Percentiles rank a stretch among this genome's conserved stretches.
Conservation (phyloP, 2,329 filamentous ascomycete species). For the Teratosphaeria zuluensis region DNA sequence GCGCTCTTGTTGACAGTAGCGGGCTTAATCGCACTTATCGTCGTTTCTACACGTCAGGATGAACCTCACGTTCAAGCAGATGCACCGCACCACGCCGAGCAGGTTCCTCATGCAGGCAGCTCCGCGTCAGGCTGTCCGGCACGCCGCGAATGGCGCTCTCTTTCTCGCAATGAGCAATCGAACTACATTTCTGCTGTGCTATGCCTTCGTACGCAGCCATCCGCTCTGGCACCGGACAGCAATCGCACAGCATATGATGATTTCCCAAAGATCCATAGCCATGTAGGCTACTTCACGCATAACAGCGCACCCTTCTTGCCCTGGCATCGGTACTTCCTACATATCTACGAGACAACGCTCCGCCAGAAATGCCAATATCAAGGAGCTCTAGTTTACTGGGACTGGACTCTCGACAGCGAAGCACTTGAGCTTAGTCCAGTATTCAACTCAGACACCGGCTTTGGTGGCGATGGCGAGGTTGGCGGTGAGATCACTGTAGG, state of each 20-base stretch:
- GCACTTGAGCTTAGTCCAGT: constrained; percentile 8
- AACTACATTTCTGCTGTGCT: constrained; percentile 17
- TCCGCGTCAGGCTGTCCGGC: not conserved
- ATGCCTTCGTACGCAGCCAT: constrained; percentile 13
- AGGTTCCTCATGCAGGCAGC: not conserved
- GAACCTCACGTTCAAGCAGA: not conserved
- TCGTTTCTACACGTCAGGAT: too few relatives aligned
- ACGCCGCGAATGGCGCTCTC: constrained; percentile 14
- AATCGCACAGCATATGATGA: constrained; percentile 16
- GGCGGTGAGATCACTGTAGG: constrained; percentile 8
- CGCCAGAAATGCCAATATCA: constrained; percentile 15
- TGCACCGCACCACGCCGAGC: not conserved
- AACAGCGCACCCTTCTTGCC: constrained; percentile 12
- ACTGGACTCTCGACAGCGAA: constrained; percentile 17
- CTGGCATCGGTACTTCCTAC: constrained; percentile 10
- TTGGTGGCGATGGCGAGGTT: constrained; percentile 12
- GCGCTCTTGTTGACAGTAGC: too few relatives aligned
- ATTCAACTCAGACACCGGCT: constrained; percentile 8
- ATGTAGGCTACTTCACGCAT: constrained; percentile 11
- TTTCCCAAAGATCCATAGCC: constrained; percentile 16
- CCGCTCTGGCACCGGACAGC: constrained; percentile 6
- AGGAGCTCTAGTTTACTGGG: constrained; percentile 16
- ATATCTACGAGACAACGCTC: constrained; percentile 14
- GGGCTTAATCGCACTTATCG: too few relatives aligned
- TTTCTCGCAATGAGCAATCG: constrained; percentile 10